phyloP scores from a whole-genome alignment of 2,329 filamentous ascomycete genomes.

The Calonectria ilicicola region DNA sequence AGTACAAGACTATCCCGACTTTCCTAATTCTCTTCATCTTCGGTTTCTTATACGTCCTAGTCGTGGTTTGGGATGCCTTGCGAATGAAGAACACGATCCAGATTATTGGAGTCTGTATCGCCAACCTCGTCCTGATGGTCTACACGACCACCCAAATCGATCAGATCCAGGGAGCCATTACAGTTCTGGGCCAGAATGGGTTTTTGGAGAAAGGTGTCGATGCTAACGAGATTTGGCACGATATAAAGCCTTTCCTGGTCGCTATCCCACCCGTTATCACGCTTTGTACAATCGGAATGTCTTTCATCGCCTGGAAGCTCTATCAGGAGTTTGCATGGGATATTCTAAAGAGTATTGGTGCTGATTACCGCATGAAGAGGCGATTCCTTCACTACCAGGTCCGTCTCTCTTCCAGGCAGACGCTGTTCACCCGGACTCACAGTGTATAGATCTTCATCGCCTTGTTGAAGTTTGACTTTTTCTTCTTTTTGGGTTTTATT shows the following conservation, averaged over 20 bases:
- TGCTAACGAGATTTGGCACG: conserved; percentile 69
- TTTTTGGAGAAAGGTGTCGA: conserved; percentile 56
- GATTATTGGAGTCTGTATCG: conserved; percentile 92
- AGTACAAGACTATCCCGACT: conserved; percentile 84
- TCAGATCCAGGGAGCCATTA: conserved; percentile 84
- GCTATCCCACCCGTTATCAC: conserved; percentile 88
- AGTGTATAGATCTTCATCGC: conserved; percentile 88
- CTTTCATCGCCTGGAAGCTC: conserved; percentile 89
- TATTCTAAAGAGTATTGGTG: conserved; percentile 99
- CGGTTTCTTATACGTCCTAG: conserved; percentile 91
- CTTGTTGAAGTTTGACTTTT: conserved; percentile 98
- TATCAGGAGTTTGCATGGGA: conserved; percentile 99
- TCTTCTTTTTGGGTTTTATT: conserved; percentile 99
- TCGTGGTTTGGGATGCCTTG: conserved; percentile 95
- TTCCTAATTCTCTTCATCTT: conserved; percentile 98
- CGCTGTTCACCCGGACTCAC: conserved; percentile 4
- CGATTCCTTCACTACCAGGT: conserved; percentile 97
- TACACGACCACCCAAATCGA: conserved; percentile 95
- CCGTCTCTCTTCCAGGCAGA: conserved; percentile 40
- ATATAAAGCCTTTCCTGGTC: conserved; percentile 81
- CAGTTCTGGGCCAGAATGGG: conserved; percentile 57
- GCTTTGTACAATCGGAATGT: conserved; percentile 78
- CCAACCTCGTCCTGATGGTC: conserved; percentile 90
- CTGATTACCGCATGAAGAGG: conserved; percentile 96
- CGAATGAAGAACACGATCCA: conserved; percentile 98